phyloP scores from a whole-genome alignment of 2,329 filamentous ascomycete genomes.

The Fusarium beomiforme region DNA sequence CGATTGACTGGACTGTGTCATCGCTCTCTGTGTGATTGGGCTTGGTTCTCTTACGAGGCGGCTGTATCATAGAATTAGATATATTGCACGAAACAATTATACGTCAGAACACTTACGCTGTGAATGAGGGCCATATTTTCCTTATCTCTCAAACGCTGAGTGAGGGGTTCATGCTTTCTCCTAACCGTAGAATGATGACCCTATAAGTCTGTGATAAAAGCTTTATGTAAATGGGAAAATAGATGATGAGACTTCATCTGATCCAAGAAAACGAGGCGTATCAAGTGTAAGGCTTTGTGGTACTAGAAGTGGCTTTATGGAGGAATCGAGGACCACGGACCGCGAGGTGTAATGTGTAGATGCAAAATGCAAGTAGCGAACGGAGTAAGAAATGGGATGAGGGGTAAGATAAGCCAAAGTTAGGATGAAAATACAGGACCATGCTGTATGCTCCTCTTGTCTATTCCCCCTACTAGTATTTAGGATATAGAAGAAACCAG shows the following conservation, averaged over 20 bases:
- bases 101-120: not conserved
- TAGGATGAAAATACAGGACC: not conserved
- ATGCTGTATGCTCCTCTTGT: not conserved
- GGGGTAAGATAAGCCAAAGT: not conserved
- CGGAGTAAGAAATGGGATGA: not conserved
- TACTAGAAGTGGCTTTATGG: not conserved
- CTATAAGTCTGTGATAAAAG: fast-evolving
- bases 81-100: no score
- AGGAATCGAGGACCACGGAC: not conserved
- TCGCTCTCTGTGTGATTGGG: no score
- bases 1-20: no score
- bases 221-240: not conserved
- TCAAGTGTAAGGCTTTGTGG: not conserved
- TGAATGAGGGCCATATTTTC: not conserved
- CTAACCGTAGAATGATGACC: not conserved
- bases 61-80: not conserved
- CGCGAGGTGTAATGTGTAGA: not conserved
- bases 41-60: not conserved
- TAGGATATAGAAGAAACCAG: no score
- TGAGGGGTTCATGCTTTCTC: not conserved
- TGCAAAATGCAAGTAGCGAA: not conserved
- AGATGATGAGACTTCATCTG: not conserved
- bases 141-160: not conserved
- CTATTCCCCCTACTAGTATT: no score
- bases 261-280: not conserved